Conservation (phyloP, 2,329 filamentous ascomycete genomes). For the Magnaporthiopsis incrustans region DNA sequence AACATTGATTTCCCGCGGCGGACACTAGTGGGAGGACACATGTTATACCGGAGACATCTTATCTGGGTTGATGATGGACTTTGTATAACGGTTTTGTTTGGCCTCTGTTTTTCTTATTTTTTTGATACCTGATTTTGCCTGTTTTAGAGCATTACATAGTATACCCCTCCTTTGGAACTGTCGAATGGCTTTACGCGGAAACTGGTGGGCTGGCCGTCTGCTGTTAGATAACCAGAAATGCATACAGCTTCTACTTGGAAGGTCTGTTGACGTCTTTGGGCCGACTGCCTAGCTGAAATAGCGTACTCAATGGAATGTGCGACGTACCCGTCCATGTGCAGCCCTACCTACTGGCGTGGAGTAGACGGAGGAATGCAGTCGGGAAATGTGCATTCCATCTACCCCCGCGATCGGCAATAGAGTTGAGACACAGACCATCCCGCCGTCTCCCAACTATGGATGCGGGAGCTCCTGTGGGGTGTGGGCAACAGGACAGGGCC, state of each 20-base stretch:
- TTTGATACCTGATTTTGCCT: slow-evolving; percentile 5
- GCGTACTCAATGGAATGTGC: neutral
- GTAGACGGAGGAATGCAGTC: neutral
- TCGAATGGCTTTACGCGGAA: neutral
- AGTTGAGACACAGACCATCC: neutral
- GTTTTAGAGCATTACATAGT: slow-evolving; percentile 5
- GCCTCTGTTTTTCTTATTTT: slow-evolving; percentile 6
- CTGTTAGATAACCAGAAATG: slow-evolving; percentile 1
- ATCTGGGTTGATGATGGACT: slow-evolving; percentile 1
- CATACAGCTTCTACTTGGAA: neutral
- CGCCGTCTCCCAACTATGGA: neutral
- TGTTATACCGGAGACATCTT: neutral
- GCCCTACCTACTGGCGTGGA: neutral
- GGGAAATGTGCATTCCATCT: neutral
- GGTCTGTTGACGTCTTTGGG: neutral
- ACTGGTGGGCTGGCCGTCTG: neutral
- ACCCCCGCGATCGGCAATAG: neutral
- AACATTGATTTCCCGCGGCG: neutral
- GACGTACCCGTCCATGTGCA: neutral
- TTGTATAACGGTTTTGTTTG: slow-evolving; percentile 7
- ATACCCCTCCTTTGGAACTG: slow-evolving; percentile 7
- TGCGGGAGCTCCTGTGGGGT: neutral
- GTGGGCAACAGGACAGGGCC: no score
- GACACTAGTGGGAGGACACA: neutral
- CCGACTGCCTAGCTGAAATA: neutral